Conservation (phyloP, 176 grass and related monocot species). For the Zoysia japonica region DNA sequence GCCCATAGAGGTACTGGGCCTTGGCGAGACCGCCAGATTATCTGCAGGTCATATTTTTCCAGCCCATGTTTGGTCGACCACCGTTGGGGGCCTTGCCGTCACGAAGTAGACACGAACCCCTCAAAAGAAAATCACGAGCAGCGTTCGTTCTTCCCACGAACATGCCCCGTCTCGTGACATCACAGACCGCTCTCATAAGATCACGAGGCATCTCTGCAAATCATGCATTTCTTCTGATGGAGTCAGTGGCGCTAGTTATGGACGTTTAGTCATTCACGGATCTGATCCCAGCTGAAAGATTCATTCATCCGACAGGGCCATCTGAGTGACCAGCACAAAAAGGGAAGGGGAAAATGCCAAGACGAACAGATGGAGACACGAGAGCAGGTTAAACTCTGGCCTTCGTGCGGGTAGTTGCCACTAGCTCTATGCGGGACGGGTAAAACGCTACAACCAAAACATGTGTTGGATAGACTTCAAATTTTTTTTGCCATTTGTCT, state of each 20-base stretch:
- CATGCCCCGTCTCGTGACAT: too few species aligned
- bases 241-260: not conserved
- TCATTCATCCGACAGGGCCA: not conserved
- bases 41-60: not conserved
- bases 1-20: not conserved
- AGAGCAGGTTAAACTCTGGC: slow-evolving; percentile 17
- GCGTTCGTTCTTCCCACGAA: too few species aligned
- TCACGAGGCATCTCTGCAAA: too few species aligned
- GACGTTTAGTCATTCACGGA: not conserved
- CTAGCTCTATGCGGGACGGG: not conserved
- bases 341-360: not conserved
- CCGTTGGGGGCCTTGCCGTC: too few species aligned
- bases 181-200: too few species aligned
- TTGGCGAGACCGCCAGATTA: not conserved
- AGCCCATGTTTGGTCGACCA: too few species aligned
- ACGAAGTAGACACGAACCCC: too few species aligned
- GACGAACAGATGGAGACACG: slow-evolving; percentile 28
- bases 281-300: not conserved
- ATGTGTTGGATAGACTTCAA: not conserved
- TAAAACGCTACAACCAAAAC: not conserved
- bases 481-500: not conserved
- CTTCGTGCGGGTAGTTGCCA: not conserved
- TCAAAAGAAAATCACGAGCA: too few species aligned
- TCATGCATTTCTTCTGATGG: too few species aligned
- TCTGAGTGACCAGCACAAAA: not conserved